Conservation (phyloP, 139 green algal species). For the Chlamydomonas asymmetrica region DNA sequence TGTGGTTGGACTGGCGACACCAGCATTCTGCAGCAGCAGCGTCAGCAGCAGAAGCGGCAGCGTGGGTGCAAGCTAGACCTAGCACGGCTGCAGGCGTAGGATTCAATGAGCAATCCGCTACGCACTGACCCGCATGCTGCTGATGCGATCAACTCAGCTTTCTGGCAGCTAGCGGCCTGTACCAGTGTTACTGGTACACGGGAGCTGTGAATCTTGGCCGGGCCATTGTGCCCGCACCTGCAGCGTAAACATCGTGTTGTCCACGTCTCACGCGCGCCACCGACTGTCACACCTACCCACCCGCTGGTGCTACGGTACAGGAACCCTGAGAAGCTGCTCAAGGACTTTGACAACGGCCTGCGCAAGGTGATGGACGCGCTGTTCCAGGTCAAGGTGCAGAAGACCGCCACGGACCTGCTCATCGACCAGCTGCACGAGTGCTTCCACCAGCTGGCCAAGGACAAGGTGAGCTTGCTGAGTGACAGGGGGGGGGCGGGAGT, state of each 20-base stretch:
- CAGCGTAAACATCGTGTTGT: background rate
- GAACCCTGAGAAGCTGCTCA: slow-evolving; percentile 46
- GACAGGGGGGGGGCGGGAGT: too few relatives aligned
- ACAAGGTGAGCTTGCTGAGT: slow-evolving; percentile 56
- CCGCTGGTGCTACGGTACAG: slow-evolving; percentile 8
- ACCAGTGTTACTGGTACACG: background rate
- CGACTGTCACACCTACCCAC: background rate
- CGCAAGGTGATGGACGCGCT: slow-evolving; percentile 83
- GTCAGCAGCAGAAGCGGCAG: too few relatives aligned
- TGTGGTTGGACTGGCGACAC: too few relatives aligned
- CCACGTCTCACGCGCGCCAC: too few relatives aligned
- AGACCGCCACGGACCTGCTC: slow-evolving; percentile 66
- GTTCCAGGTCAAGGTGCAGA: slow-evolving; percentile 72
- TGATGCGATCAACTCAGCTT: too few relatives aligned
- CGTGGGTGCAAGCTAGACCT: too few relatives aligned
- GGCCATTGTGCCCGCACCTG: background rate
- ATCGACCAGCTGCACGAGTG: slow-evolving; percentile 78
- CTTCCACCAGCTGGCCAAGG: slow-evolving; percentile 46
- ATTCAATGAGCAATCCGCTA: too few relatives aligned
- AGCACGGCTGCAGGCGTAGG: too few relatives aligned
- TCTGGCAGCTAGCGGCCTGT: too few relatives aligned
- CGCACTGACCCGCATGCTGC: too few relatives aligned
- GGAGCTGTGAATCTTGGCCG: too few relatives aligned
- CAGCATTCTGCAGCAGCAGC: too few relatives aligned
- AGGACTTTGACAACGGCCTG: slow-evolving; percentile 63